Percentiles rank a stretch among this genome's conserved stretches.
Conservation (phyloP, 441 rosid species). For the Gossypium laxum region DNA sequence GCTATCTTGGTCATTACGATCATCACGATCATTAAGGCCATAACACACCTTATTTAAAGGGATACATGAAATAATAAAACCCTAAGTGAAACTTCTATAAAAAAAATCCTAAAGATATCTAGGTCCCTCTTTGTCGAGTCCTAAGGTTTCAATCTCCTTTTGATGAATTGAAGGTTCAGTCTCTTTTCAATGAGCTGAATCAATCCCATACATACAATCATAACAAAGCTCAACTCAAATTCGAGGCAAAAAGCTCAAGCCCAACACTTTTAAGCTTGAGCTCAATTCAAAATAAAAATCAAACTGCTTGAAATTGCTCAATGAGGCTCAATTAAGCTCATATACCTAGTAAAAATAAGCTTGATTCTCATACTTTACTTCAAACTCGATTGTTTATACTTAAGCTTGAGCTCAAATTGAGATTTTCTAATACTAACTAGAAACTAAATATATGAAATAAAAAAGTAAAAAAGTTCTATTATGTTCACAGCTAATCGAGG, state of each 20-base stretch:
- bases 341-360: background rate
- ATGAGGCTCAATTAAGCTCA: background rate
- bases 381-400: background rate
- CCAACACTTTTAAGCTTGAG: background rate
- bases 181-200: background rate
- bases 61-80: background rate
- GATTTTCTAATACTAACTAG: background rate
- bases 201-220: background rate
- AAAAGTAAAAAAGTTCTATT: background rate
- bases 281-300: background rate
- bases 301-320: background rate
- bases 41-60: background rate
- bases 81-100: background rate
- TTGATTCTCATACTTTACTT: background rate
- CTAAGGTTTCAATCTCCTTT: background rate
- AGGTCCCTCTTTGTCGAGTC: background rate
- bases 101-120: background rate
- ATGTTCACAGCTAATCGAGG: background rate
- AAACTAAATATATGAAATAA: background rate
- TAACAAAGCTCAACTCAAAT: background rate
- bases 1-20: background rate
- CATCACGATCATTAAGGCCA: background rate
- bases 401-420: background rate
- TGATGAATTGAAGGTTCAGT: background rate
- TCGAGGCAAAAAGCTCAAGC: background rate